Evolutionary conservation across 495 filamentous ascomycete genomes (phyloP), one percentile per base, ranked within the genome.

Genomic region (Achaetomiella virescens): DNA sequence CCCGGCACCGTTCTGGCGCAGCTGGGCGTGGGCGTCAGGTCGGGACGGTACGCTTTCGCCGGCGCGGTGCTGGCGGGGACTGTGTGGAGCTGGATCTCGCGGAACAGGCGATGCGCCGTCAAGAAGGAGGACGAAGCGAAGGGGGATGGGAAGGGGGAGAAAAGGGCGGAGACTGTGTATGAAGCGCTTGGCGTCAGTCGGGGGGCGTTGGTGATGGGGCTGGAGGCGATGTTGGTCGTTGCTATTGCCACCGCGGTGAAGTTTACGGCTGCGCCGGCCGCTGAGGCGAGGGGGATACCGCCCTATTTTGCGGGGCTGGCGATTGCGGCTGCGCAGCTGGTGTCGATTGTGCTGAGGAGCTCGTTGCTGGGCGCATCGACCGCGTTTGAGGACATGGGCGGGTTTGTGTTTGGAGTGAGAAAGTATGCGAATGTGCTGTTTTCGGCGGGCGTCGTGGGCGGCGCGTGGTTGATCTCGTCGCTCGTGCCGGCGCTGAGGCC

Each of bases 1-100:
- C 79, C 80, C 0, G 80, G 81, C 3, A 82, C 79, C 11, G 71
- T 81, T 1, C 69, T 82, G 47, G 73, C 76, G 0, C 80, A 84
- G 65, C 42, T 81, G 20, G 79, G 72, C 21, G 65, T 66, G n/a
- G 75, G 78, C 36, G 64, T 80, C 15, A 62, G 36, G 1, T 75
- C 77, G 2, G 77, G 74, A 6, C 61, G 69, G 38, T 74, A 66
- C 44, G 69, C 74, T 3, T 60, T 79, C 3, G 45, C 59, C 10
- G 79, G 79, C 20, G 70, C 66, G 41, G 56, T 75, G 18, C 51
- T 77, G 24, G 79, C 69, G 9, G 78, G 78, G 8, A 57, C 76
- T 8, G 53, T 72, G 4, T 79, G 61, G 15, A 48, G 68, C n/a
- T n/a, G n/a, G n/a, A n/a, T n/a, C n/a, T n/a, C n/a, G n/a, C n/a